phyloP scores from a whole-genome alignment of 1,284 basidiomycete genomes.

The Anthracocystis setariae region DNA sequence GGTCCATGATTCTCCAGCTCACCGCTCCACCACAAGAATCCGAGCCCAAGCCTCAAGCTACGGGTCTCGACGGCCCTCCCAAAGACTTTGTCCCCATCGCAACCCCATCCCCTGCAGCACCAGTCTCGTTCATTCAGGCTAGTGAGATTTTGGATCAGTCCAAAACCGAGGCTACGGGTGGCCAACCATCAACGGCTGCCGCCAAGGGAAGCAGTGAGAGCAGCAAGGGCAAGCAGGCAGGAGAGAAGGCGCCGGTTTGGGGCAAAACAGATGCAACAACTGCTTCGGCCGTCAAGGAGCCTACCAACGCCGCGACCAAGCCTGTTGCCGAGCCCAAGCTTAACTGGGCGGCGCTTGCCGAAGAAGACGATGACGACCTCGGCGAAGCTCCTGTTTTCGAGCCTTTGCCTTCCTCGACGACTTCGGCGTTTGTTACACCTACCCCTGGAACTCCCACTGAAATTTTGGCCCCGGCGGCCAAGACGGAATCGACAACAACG shows the following conservation, averaged over 20 bases:
- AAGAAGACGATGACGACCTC: slow-evolving; percentile 48
- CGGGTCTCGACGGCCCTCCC: slow-evolving; percentile 22
- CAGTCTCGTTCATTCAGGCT: slow-evolving; percentile 45
- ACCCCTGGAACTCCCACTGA: slow-evolving; percentile 19
- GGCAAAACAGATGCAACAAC: slow-evolving; percentile 28
- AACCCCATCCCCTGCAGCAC: slow-evolving; percentile 11
- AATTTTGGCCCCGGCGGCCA: background rate
- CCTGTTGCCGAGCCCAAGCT: slow-evolving; percentile 30
- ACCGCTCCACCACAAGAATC: slow-evolving; percentile 32
- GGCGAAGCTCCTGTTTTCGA: slow-evolving; percentile 45
- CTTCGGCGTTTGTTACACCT: slow-evolving; percentile 34
- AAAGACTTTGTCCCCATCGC: slow-evolving; percentile 21
- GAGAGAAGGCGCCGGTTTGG: slow-evolving; percentile 8
- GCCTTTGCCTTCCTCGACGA: slow-evolving; percentile 26
- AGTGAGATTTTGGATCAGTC: slow-evolving; percentile 35
- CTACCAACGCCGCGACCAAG: slow-evolving; percentile 22
- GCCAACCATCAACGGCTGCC: slow-evolving; percentile 23
- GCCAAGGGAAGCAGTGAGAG: slow-evolving; percentile 7
- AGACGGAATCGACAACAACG: background rate
- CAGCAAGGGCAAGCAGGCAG: slow-evolving; percentile 28
- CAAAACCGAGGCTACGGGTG: slow-evolving; percentile 28
- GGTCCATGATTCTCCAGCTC: slow-evolving; percentile 42
- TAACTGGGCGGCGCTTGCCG: slow-evolving; percentile 48
- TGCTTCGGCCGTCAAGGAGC: slow-evolving; percentile 22
- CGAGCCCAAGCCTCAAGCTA: background rate